phyloP scores from a whole-genome alignment of 805 yeast genomes.

The Tetrapisispora phaffii region DNA sequence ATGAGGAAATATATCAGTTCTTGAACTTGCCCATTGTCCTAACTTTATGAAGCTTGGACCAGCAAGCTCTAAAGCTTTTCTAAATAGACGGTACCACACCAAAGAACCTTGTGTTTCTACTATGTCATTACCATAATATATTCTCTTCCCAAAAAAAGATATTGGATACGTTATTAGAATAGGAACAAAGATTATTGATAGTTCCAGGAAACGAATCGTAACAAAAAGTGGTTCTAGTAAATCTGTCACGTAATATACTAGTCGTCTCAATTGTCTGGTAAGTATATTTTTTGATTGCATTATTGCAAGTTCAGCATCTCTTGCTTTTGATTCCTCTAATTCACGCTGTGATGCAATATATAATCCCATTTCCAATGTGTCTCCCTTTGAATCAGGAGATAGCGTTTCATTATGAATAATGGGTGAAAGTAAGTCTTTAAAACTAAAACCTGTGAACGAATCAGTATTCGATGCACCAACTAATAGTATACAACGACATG shows the following conservation, averaged over 20 bases:
- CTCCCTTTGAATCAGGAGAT: slow-evolving; percentile 38
- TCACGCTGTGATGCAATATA: slow-evolving; percentile 53
- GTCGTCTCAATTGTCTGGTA: slow-evolving; percentile 15
- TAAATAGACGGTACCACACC: slow-evolving; percentile 59
- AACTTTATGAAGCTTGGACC: slow-evolving; percentile 88
- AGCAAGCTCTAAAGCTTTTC: slow-evolving; percentile 64
- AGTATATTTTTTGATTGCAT: slow-evolving; percentile 10
- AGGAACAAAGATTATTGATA: slow-evolving; percentile 61
- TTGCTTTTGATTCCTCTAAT: slow-evolving; percentile 23
- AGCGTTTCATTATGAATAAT: slow-evolving; percentile 13
- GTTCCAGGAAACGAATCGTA: slow-evolving; percentile 55
- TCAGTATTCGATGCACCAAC: neutral
- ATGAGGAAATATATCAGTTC: slow-evolving; percentile 83
- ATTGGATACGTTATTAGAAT: slow-evolving; percentile 58
- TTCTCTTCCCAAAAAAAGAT: slow-evolving; percentile 24
- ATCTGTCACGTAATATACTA: slow-evolving; percentile 38
- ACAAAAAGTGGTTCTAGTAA: slow-evolving; percentile 64
- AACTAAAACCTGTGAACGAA: too few species aligned
- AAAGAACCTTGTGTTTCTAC: slow-evolving; percentile 49
- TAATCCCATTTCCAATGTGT: slow-evolving; percentile 62
- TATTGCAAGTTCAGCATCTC: slow-evolving; percentile 27
- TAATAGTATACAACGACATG: neutral
- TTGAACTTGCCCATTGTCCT: slow-evolving; percentile 98
- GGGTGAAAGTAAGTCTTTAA: neutral
- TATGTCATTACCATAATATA: slow-evolving; percentile 5